A percentile compares a stretch with the other conserved stretches of the same genome.
phyloP scores from a whole-genome alignment of 148 eudicot species.

The Silene uniflora region DNA sequence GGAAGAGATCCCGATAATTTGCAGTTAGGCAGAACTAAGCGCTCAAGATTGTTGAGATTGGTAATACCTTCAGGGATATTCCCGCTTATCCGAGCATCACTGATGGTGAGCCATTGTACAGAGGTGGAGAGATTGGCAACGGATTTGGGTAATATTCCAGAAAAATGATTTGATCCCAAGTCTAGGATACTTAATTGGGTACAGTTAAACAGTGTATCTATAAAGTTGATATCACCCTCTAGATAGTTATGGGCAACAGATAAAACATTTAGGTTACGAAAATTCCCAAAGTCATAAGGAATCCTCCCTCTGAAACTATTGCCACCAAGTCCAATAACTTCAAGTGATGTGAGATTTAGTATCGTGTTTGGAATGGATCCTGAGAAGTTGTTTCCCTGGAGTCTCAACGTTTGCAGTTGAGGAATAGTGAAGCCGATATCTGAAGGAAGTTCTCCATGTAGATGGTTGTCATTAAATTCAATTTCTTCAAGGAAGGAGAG shows the following conservation, averaged over 20 bases:
- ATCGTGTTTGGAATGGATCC: conserved; percentile 22
- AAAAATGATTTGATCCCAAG: conserved; percentile 6
- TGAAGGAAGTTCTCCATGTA: conserved; percentile 31
- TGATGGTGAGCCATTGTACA: neutral
- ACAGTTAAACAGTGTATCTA: conserved; percentile 24
- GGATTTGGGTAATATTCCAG: conserved; percentile 19
- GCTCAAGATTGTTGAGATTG: conserved; percentile 18
- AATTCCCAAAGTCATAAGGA: neutral
- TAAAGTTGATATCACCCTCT: conserved; percentile 24
- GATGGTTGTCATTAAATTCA: conserved; percentile 8
- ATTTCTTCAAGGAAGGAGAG: conserved; percentile 22
- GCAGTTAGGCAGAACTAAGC: neutral
- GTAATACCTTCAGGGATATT: conserved; percentile 22
- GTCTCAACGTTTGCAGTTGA: conserved; percentile 14
- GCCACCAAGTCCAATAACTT: neutral
- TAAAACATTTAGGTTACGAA: neutral
- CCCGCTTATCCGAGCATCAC: conserved; percentile 5
- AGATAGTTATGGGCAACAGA: neutral
- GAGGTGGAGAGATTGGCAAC: conserved; percentile 19
- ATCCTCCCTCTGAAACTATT: conserved; percentile 25
- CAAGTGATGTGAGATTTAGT: conserved; percentile 28
- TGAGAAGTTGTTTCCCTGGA: conserved; percentile 25
- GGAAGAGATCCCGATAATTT: conserved; percentile 24
- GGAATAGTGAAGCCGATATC: conserved; percentile 24
- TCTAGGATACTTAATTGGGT: neutral